A percentile compares a stretch with the other conserved stretches of the same genome.
phyloP scores from a whole-genome alignment of 2,329 filamentous ascomycete species.

The Berkeleyomyces basicola region DNA sequence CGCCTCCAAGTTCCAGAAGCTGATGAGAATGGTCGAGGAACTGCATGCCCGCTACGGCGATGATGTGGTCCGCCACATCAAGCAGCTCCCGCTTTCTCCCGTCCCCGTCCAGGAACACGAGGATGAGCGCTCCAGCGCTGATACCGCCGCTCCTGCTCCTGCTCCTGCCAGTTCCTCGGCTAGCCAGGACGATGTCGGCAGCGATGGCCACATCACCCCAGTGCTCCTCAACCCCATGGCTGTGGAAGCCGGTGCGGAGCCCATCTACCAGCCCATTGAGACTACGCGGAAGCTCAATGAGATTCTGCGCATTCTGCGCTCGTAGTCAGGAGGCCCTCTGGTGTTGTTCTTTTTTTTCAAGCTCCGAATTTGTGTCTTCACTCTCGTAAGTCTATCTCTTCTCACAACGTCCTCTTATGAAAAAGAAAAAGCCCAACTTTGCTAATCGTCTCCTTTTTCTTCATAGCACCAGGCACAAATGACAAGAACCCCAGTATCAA shows the following conservation, averaged over 20 bases:
- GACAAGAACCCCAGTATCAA: neutral
- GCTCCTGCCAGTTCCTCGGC: neutral
- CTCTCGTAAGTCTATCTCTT: neutral
- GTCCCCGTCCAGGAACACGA: neutral
- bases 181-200: neutral
- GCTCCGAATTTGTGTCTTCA: neutral
- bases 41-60: neutral
- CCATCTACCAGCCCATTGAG: neutral
- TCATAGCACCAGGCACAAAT: neutral
- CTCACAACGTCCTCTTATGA: neutral
- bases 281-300: neutral
- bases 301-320: neutral
- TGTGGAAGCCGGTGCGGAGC: neutral
- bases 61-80: neutral
- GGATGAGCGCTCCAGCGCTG: neutral
- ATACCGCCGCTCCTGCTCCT: neutral
- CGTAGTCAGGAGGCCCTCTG: neutral
- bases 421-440: neutral
- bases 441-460: neutral
- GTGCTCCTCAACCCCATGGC: neutral
- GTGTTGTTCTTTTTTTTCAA: neutral
- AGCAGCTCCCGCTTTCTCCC: neutral
- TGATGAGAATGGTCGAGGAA: neutral
- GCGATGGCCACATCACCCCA: neutral
- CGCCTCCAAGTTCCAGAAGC: neutral